Percentiles rank a stretch among this genome's conserved stretches.
phyloP scores from a whole-genome alignment of 2,329 filamentous ascomycete species.

The Rhexocercosporidium sp. region DNA sequence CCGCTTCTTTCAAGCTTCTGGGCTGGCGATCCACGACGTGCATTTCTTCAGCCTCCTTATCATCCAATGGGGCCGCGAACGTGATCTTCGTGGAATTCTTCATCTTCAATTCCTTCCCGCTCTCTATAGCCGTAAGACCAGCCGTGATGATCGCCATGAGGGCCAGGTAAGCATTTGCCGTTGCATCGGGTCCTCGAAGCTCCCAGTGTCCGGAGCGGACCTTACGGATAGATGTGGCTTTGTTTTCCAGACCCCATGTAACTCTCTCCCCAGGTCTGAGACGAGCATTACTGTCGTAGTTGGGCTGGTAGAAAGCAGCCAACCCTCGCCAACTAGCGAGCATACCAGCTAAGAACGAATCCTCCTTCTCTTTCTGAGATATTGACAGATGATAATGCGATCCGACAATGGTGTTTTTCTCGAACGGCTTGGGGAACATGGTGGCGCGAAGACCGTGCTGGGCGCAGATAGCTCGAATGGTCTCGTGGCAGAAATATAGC shows the following conservation, averaged over 20 bases:
- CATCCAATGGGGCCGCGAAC: slow-evolving; percentile 47
- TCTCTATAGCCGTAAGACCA: slow-evolving; percentile 59
- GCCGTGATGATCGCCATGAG: slow-evolving; percentile 63
- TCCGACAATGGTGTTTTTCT: slow-evolving; percentile 63
- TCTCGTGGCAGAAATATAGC: slow-evolving; percentile 71
- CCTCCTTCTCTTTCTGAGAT: slow-evolving; percentile 54
- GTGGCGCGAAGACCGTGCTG: slow-evolving; percentile 69
- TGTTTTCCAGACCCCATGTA: slow-evolving; percentile 80
- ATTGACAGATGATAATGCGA: slow-evolving; percentile 74
- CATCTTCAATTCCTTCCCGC: slow-evolving; percentile 48
- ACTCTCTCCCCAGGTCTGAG: slow-evolving; percentile 74
- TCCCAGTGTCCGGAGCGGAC: slow-evolving; percentile 74
- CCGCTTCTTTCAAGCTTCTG: slow-evolving; percentile 55
- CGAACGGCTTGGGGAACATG: slow-evolving; percentile 73
- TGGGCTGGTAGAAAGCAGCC: slow-evolving; percentile 69
- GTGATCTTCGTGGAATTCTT: slow-evolving; percentile 60
- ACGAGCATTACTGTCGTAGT: slow-evolving; percentile 69
- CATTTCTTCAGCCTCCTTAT: slow-evolving; percentile 51
- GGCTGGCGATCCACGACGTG: slow-evolving; percentile 63
- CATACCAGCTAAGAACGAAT: slow-evolving; percentile 73
- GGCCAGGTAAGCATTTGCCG: slow-evolving; percentile 79
- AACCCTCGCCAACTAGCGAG: slow-evolving; percentile 68
- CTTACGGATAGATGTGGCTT: slow-evolving; percentile 73
- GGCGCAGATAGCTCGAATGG: slow-evolving; percentile 67
- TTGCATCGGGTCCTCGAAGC: slow-evolving; percentile 73